phyloP scores from a whole-genome alignment of 129 eudicot species.

The Dittrichia graveolens region DNA sequence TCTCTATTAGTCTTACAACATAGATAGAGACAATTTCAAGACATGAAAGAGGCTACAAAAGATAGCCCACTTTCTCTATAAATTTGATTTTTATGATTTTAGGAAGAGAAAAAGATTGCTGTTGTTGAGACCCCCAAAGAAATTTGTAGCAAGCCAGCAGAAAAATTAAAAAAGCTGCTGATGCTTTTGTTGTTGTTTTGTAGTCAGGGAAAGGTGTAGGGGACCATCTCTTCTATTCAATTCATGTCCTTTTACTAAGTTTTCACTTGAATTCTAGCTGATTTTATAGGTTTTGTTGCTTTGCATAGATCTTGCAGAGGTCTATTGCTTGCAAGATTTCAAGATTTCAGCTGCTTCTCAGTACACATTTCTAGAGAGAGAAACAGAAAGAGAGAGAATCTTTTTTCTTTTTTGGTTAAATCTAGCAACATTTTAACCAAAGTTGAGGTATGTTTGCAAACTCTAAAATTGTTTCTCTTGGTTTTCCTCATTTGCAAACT shows the following conservation, averaged over 20 bases:
- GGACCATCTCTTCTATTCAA: conserved; percentile 56
- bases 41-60: conserved; percentile 58
- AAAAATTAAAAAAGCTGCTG: conserved; percentile 56
- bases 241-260: conserved; percentile 56
- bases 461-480: conserved; percentile 22
- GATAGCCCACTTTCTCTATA: conserved; percentile 52
- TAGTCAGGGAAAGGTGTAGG: conserved; percentile 70
- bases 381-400: conserved; percentile 41
- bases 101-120: conserved; percentile 24
- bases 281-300: conserved; percentile 47
- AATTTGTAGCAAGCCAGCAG: conserved; percentile 49
- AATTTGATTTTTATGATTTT: conserved; percentile 34
- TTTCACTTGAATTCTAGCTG: conserved; percentile 59
- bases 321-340: conserved; percentile 54
- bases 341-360: conserved; percentile 63
- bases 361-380: conserved; percentile 31
- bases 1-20: conserved; percentile 28
- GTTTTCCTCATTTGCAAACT: conserved; percentile 36
- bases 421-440: conserved; percentile 51
- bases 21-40: conserved; percentile 50
- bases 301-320: conserved; percentile 59
- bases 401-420: conserved; percentile 54
- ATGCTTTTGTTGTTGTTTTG: conserved; percentile 70
- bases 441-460: conserved; percentile 50
- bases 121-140: conserved; percentile 85